A percentile compares a stretch with the other conserved stretches of the same genome.
These are phyloP conservation scores for Chaetoscypha palmicola DNA, from an alignment of 2,329 filamentous ascomycete genomes.

Conservation along the genomic window DNA sequence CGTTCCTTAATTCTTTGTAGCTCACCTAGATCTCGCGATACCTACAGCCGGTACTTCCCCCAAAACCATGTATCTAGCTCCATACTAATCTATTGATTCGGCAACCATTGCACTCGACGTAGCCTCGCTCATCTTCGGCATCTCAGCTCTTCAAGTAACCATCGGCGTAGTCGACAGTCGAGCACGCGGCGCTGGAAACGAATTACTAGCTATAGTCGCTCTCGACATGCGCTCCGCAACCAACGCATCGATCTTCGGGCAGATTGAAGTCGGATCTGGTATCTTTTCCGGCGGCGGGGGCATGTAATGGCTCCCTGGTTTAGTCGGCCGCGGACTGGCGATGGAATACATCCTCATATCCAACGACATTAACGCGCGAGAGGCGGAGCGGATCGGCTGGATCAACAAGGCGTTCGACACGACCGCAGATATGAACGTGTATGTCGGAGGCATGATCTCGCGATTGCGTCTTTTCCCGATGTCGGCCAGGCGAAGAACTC, in stretches of 20 bases:
- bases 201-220: conserved; percentile 9
- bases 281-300: conserved; percentile 9
- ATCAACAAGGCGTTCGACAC: background rate
- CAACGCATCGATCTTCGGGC: conserved; percentile 7
- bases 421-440: background rate
- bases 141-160: conserved; percentile 3
- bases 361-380: conserved; percentile 8
- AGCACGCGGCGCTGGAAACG: conserved; percentile 11
- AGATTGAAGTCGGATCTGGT: conserved; percentile 7
- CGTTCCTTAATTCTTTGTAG: background rate
- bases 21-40: background rate
- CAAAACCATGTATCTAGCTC: background rate
- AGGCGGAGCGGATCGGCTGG: conserved; percentile 1
- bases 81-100: background rate
- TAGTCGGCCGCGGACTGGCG: conserved; percentile 12
- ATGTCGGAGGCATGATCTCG: background rate
- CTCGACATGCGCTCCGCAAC: conserved; percentile 14
- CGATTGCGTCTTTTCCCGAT: background rate
- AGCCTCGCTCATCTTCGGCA: background rate
- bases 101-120: background rate
- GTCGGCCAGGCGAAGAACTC: background rate
- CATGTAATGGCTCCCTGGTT: conserved; percentile 7
- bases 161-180: conserved; percentile 5
- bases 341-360: conserved; percentile 13
- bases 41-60: background rate